phyloP scores from a whole-genome alignment of 2,329 filamentous ascomycete genomes.

The Stemphylium lycopersici region DNA sequence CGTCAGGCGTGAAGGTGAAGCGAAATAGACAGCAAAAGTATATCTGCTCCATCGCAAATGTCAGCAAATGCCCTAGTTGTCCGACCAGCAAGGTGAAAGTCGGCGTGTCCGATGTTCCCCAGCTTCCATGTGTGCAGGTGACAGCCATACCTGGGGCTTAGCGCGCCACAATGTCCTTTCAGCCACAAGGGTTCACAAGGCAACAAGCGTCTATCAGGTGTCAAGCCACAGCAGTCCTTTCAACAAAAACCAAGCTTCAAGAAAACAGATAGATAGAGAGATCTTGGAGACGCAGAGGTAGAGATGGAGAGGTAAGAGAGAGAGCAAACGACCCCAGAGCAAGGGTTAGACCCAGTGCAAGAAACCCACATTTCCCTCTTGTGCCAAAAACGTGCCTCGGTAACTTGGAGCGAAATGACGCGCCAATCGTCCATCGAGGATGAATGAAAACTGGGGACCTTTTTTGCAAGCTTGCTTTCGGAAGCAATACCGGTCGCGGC shows the following conservation, averaged over 20 bases:
- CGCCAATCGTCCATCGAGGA: background rate
- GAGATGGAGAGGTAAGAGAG: background rate
- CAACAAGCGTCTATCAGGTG: no score
- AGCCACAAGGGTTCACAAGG: no score
- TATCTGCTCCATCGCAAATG: conserved; percentile 4
- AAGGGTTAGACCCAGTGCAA: background rate
- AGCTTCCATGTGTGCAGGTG: background rate
- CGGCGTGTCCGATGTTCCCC: conserved; percentile 20
- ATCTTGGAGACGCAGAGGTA: background rate
- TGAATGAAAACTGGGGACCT: background rate
- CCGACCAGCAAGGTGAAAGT: conserved; percentile 1
- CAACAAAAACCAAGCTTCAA: no score
- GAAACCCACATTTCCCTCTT: background rate
- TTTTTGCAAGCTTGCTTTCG: no score
- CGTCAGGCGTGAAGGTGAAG: background rate
- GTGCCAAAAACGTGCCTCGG: background rate
- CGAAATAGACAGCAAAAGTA: background rate
- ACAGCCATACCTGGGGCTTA: conserved; percentile 15
- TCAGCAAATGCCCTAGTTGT: conserved; percentile 10
- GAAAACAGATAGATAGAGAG: background rate
- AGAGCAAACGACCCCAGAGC: background rate
- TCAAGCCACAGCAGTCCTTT: no score
- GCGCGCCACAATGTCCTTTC: conserved; percentile 15
- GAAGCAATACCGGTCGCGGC: no score
- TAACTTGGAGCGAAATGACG: background rate